phyloP scores from a whole-genome alignment of 1,139 yeast genomes.

The Meyerozyma guilliermondii region DNA sequence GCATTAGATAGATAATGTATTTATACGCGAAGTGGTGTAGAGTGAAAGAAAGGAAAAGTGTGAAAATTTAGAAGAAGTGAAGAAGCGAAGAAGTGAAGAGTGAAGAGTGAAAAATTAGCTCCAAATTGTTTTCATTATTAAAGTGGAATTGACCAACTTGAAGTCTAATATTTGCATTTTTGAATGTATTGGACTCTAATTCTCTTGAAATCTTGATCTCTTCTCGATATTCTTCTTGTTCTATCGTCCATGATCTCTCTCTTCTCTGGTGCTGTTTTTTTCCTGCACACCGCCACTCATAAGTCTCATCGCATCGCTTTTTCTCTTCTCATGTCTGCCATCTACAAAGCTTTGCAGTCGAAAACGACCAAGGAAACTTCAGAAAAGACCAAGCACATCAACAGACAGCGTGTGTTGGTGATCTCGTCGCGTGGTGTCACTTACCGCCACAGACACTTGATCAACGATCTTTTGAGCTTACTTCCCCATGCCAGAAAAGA shows the following conservation, averaged over 20 bases:
- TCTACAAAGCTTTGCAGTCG: slow-evolving; percentile 65
- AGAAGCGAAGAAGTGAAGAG: background rate
- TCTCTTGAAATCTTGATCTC: too few relatives aligned
- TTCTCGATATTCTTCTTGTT: too few relatives aligned
- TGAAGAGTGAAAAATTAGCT: too few relatives aligned
- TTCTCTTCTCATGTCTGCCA: slow-evolving; percentile 45
- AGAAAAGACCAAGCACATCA: slow-evolving; percentile 54
- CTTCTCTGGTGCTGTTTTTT: background rate
- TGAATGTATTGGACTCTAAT: too few relatives aligned
- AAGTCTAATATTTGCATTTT: too few relatives aligned
- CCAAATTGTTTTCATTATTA: too few relatives aligned
- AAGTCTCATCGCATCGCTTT: background rate
- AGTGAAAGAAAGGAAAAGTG: background rate
- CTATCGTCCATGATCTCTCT: background rate
- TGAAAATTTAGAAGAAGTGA: background rate
- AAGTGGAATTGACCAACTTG: too few relatives aligned
- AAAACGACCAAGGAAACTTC: slow-evolving; percentile 37
- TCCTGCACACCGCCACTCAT: background rate
- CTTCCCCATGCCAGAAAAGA: slow-evolving; percentile 96
- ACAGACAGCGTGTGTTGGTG: slow-evolving; percentile 76
- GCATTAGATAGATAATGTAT: slow-evolving; percentile 19
- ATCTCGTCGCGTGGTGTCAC: slow-evolving; percentile 95
- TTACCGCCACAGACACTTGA: slow-evolving; percentile 90
- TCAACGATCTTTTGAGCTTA: slow-evolving; percentile 71
- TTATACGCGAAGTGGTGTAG: slow-evolving; percentile 4